Base-by-base conservation (phyloP, 1,284 basidiomycete genomes). In the Coniferiporia sulphurascens region DNA sequence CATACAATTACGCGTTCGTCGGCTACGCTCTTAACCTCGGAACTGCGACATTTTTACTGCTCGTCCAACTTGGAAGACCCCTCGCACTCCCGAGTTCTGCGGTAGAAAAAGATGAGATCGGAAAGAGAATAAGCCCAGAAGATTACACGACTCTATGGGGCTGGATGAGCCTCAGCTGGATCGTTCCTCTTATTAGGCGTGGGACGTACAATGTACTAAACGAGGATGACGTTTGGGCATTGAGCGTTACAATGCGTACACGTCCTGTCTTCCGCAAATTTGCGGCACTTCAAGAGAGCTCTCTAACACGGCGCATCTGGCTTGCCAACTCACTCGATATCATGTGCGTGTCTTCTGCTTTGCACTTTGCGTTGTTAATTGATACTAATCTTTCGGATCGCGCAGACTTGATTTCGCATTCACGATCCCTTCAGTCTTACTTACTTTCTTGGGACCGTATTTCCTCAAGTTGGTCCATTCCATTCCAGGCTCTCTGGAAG, bases 121-220 rank as follows among this genome's bases (percentile, higher is more conserved):
- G 82, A 7, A 66, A 72, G 57, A 70, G 78, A n/a, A 67, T 86
- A 45, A 76, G 81, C 0, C 83, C 83, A 0, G 93, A 95, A 69
- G 91, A 94, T 67, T 85, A 86, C 63, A 87, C 88, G 4, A 79
- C 84, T 0, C 76, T 95, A 0, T 86, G 80, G 73, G 79, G 83
- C 5, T 93, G 91, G 88, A 73, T 89, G n/a, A 85, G 87, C 0
- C 95, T 94, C 73, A 73, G 69, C 27, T 95, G 92, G 93, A 77
- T 94, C 49, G 78, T 81, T 61, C 83, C 85, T 0, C 76, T 93
- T 21, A 80, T 95, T 34, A 32, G 21, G 36, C 65, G 82, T 72
- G 89, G 89, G 12, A 78, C 81, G 15, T 65, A 77, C 56, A 76
- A 74, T 7, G 88, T 86, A 9, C 74, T 93, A 17, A 78, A 86